phyloP scores from a whole-genome alignment of 495 filamentous ascomycete genomes.

The Penicillium cinerascens region DNA sequence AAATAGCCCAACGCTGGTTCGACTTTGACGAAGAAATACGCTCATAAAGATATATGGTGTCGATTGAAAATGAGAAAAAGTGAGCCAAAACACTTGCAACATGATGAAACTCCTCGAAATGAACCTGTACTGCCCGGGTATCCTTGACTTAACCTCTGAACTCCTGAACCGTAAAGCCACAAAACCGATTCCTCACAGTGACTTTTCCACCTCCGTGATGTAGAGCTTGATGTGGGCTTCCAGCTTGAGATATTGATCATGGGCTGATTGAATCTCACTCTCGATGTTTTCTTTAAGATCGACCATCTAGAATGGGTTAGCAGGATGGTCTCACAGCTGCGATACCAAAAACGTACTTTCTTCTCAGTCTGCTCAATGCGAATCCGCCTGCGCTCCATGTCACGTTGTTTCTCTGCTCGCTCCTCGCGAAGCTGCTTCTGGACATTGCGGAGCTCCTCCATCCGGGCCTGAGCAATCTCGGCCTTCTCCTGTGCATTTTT shows the following conservation, averaged over 20 bases:
- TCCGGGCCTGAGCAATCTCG: conserved; percentile 71
- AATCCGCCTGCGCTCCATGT: conserved; percentile 87
- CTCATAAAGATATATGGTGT: conserved; percentile 1
- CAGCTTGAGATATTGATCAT: conserved; percentile 93
- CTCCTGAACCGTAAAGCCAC: conserved; percentile 31
- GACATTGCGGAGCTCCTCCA: conserved; percentile 81
- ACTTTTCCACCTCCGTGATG: conserved; percentile 98
- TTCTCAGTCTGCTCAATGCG: conserved; percentile 97
- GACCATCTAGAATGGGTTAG: conserved; percentile 65
- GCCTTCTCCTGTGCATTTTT: conserved; percentile 77
- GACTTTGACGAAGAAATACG: conserved; percentile 38
- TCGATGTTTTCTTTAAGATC: conserved; percentile 97
- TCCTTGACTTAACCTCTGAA: conserved; percentile 41
- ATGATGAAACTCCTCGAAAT: conserved; percentile 25
- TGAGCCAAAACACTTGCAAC: conserved; percentile 8
- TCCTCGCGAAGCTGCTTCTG: conserved; percentile 83
- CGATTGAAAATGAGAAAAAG: conserved; percentile 9
- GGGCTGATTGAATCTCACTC: conserved; percentile 78
- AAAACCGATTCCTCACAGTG: conserved; percentile 50
- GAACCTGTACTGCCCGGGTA: conserved; percentile 38
- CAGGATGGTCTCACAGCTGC: not conserved
- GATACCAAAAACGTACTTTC: conserved; percentile 58
- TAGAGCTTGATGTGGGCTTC: conserved; percentile 96
- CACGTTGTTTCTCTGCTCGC: conserved; percentile 74
- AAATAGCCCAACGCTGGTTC: conserved; percentile 72